Evolutionary conservation across 1,139 yeast species (phyloP).

Genomic region (Yamadazyma siamensis): DNA sequence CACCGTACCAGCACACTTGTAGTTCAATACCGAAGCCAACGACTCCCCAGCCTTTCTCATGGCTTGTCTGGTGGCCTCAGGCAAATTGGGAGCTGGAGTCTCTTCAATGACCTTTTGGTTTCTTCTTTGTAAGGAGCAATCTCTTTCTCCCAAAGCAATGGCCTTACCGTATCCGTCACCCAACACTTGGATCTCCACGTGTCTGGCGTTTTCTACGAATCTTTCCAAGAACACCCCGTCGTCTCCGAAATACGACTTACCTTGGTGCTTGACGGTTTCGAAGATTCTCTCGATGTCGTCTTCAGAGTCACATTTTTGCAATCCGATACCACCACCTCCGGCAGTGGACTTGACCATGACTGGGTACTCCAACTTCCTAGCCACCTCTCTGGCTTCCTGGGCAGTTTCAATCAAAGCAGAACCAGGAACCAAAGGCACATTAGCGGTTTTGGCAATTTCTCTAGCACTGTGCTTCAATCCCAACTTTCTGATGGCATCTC

Average conservation of each 20-base stretch:
- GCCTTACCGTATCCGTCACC: conserved; percentile 95
- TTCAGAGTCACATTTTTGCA: conserved; percentile 84
- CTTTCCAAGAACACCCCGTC: conserved; percentile 92
- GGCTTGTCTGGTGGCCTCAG: conserved; percentile 66
- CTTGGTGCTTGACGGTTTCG: conserved; percentile 90
- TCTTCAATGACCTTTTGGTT: conserved; percentile 95
- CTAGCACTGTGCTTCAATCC: conserved; percentile 97
- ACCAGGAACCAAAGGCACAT: conserved; percentile 95
- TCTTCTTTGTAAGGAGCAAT: conserved; percentile 95
- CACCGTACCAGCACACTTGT: conserved; percentile 96
- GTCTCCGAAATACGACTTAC: conserved; percentile 88
- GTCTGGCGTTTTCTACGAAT: conserved; percentile 91
- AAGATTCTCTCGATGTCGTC: conserved; percentile 79
- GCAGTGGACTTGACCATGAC: conserved; percentile 97
- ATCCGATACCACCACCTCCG: conserved; percentile 99
- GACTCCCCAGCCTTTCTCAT: conserved; percentile 86
- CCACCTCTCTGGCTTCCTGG: conserved; percentile 71
- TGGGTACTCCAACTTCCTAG: conserved; percentile 81
- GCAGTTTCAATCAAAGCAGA: conserved; percentile 72
- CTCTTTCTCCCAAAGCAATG: conserved; percentile 93
- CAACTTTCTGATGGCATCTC: conserved; percentile 82
- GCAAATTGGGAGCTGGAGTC: conserved; percentile 94
- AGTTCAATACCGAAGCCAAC: conserved; percentile 74
- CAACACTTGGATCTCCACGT: conserved; percentile 93
- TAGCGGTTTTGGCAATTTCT: conserved; percentile 82